Conservation (phyloP, 129 eudicot species). For the Arctium minus region DNA sequence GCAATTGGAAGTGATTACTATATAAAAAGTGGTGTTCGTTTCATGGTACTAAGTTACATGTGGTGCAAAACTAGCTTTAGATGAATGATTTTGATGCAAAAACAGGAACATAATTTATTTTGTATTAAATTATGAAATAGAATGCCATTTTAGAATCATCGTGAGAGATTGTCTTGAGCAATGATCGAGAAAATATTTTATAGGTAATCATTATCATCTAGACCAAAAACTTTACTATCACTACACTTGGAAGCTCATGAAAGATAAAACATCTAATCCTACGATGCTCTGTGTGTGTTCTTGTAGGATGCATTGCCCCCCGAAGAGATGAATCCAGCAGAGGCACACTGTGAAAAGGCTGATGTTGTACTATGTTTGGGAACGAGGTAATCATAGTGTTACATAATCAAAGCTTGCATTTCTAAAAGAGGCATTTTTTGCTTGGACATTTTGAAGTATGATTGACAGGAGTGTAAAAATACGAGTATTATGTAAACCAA, state of each 20-base stretch:
- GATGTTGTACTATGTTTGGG: constrained; percentile 86
- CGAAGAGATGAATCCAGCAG: constrained; percentile 81
- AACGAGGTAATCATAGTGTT: constrained; percentile 47
- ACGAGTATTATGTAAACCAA: no score
- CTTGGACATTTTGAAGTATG: constrained; percentile 3
- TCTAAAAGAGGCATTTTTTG: constrained; percentile 1
- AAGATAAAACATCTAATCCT: not conserved
- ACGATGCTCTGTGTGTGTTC: constrained; percentile 14
- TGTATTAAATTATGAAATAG: not conserved
- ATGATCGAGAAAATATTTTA: not conserved
- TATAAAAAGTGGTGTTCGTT: not conserved
- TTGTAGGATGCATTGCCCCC: constrained; percentile 71
- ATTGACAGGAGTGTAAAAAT: constrained; percentile 1
- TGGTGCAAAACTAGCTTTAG: not conserved
- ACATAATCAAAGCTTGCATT: no score
- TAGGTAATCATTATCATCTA: not conserved
- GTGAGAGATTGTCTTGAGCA: not conserved
- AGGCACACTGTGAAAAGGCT: constrained; percentile 78
- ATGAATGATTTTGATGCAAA: not conserved
- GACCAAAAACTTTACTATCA: not conserved
- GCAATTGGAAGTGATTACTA: not conserved
- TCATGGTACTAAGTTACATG: constrained; percentile 1
- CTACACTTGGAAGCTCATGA: not conserved
- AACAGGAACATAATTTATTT: not conserved
- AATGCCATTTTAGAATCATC: not conserved